A percentile compares a stretch with the other conserved stretches of the same genome.
phyloP scores from a whole-genome alignment of 2,329 filamentous ascomycete species.

The Diaporthe amygdali region DNA sequence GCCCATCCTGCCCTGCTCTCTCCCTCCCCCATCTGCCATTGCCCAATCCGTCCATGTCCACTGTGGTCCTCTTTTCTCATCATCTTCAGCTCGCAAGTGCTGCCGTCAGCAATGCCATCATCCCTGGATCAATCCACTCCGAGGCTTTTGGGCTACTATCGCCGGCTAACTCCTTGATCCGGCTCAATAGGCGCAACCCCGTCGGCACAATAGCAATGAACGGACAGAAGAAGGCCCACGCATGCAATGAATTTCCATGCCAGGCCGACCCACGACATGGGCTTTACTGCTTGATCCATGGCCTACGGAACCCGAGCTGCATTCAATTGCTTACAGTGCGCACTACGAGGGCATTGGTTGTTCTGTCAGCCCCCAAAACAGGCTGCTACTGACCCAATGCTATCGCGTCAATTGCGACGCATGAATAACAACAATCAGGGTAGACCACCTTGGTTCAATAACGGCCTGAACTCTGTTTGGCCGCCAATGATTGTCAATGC shows the following conservation, averaged over 20 bases:
- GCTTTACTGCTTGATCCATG: background rate
- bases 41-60: constrained; percentile 1
- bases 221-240: background rate
- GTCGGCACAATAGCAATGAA: background rate
- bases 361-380: background rate
- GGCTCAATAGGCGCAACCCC: background rate
- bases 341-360: background rate
- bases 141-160: background rate
- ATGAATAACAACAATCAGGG: constrained; percentile 8
- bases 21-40: background rate
- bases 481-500: background rate
- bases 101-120: constrained; percentile 8
- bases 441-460: background rate
- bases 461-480: background rate
- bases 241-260: background rate
- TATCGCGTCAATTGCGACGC: background rate
- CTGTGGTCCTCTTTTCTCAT: background rate
- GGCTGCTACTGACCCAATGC: background rate
- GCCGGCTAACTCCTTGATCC: constrained; percentile 15
- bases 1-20: background rate
- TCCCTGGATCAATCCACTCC: background rate
- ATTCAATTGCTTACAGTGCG: background rate
- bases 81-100: background rate
- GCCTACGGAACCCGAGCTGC: background rate
- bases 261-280: background rate